phyloP scores from a whole-genome alignment of 140 eudicot species.

The Senecio squalidus region DNA sequence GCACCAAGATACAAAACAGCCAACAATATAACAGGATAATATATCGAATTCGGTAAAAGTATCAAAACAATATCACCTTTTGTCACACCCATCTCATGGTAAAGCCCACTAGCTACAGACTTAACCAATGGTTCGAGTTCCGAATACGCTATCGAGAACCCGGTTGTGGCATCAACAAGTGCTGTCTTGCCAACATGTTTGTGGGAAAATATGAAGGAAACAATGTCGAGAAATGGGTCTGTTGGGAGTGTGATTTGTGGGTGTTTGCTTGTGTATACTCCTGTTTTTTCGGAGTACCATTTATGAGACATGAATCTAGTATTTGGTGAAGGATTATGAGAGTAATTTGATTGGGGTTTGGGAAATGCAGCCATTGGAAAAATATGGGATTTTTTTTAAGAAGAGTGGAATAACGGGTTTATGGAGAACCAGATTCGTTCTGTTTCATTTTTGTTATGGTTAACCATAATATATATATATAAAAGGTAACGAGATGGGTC shows the following conservation, averaged over 20 bases:
- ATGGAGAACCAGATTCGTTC: too few species aligned
- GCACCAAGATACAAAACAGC: constrained; percentile 66
- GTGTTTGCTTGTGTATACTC: constrained; percentile 37
- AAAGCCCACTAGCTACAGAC: constrained; percentile 67
- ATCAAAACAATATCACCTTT: neutral
- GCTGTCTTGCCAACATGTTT: constrained; percentile 42
- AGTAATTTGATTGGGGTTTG: constrained; percentile 23
- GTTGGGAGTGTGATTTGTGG: constrained; percentile 45
- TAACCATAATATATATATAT: too few species aligned
- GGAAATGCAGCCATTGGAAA: constrained; percentile 24
- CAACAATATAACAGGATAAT: constrained; percentile 33
- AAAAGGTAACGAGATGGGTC: too few species aligned
- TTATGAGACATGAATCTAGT: constrained; percentile 2
- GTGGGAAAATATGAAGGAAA: constrained; percentile 31
- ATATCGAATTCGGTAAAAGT: constrained; percentile 35
- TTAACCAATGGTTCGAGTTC: constrained; percentile 44
- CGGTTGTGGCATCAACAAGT: constrained; percentile 65
- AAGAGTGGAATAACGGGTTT: too few species aligned
- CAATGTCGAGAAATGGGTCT: neutral
- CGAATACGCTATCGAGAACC: constrained; percentile 42
- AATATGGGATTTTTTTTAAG: too few species aligned
- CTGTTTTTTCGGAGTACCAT: constrained; percentile 40
- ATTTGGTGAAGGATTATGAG: neutral
- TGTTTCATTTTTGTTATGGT: too few species aligned
- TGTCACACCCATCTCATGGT: constrained; percentile 45